A percentile compares a stretch with the other conserved stretches of the same genome.
phyloP scores from a whole-genome alignment of 768 basidiomycete genomes.

The Tremella yokohamensis region DNA sequence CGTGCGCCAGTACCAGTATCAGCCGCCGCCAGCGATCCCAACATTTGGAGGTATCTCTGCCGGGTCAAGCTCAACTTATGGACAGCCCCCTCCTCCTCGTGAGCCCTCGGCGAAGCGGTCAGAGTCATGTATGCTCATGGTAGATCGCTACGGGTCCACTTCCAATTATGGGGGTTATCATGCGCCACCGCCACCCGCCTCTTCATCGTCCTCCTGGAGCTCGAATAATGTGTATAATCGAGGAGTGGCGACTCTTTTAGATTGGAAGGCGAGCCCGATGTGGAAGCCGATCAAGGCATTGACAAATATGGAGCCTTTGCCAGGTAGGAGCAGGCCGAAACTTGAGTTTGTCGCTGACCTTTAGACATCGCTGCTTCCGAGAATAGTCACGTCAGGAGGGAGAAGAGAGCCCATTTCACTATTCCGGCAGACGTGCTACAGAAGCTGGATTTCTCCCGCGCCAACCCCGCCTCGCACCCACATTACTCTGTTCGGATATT shows the following conservation, averaged over 20 bases:
- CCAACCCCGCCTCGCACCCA: constrained; percentile 22
- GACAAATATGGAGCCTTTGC: constrained; percentile 37
- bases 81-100: no score
- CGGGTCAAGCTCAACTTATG: no score
- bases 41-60: constrained; percentile 34
- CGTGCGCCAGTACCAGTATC: constrained; percentile 5
- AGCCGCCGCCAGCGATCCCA: constrained; percentile 5
- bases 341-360: background rate
- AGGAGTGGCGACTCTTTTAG: constrained; percentile 15
- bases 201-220: background rate
- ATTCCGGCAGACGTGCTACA: constrained; percentile 34
- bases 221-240: constrained; percentile 8
- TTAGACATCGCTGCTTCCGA: constrained; percentile 32
- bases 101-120: no score
- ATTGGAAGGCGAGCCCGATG: constrained; percentile 47
- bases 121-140: no score
- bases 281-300: constrained; percentile 48
- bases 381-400: constrained; percentile 29
- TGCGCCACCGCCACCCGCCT: background rate
- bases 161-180: background rate
- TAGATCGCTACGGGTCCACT: no score
- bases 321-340: constrained; percentile 15
- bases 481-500: constrained; percentile 47
- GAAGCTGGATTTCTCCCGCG: constrained; percentile 29
- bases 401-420: constrained; percentile 27